phyloP scores from a whole-genome alignment of 331 rosid genomes.

The Erythrophleum ivorense region DNA sequence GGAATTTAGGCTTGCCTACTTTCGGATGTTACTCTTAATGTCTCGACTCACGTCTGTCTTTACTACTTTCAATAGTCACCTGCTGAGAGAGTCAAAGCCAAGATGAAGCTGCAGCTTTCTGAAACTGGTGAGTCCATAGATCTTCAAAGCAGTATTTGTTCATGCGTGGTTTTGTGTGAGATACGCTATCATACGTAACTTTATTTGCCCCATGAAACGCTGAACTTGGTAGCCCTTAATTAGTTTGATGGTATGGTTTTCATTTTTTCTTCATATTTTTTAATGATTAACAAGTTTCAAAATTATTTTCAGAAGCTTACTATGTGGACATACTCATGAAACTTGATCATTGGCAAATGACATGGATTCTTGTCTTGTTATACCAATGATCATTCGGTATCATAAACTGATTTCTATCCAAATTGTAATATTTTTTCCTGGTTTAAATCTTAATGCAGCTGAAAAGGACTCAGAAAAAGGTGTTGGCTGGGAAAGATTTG shows the following conservation, averaged over 20 bases:
- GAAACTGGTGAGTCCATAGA: conserved; percentile 64
- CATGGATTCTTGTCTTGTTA: neutral
- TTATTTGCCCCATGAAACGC: neutral
- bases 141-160: conserved; percentile 1
- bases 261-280: neutral
- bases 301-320: conserved; percentile 18
- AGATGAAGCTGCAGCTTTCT: conserved; percentile 93
- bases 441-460: conserved; percentile 54
- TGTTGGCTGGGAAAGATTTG: conserved; percentile 91
- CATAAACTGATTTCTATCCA: conserved; percentile 11
- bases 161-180: neutral
- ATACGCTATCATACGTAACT: neutral
- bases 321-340: neutral
- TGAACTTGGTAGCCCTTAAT: neutral
- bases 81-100: conserved; percentile 89
- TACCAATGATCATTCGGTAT: conserved; percentile 16
- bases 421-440: conserved; percentile 5
- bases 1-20: conserved; percentile 4
- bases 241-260: neutral
- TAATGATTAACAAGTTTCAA: neutral
- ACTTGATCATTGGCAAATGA: neutral
- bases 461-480: conserved; percentile 71
- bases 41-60: conserved; percentile 12
- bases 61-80: conserved; percentile 61
- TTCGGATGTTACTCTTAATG: conserved; percentile 12